These are phyloP conservation scores for Solanum lycopersicoides DNA, from an alignment of 257 asterid species.

Conservation along the genomic window DNA sequence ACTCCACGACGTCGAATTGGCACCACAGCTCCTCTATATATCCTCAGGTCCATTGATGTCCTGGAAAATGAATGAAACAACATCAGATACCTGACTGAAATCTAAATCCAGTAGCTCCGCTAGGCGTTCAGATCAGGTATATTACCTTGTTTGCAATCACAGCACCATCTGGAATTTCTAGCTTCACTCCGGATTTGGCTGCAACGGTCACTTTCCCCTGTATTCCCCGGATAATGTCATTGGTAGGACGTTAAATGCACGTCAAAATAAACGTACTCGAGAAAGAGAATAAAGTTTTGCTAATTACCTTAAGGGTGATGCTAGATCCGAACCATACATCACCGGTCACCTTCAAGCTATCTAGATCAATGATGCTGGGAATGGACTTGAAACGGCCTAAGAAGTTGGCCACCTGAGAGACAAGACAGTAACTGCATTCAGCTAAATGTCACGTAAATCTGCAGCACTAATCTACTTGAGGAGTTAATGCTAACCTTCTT, in stretches of 20 bases:
- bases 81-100: background rate
- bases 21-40: background rate
- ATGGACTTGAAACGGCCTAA: conserved; percentile 81
- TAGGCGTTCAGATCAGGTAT: background rate
- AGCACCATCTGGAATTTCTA: conserved; percentile 76
- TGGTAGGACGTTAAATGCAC: background rate
- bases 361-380: conserved; percentile 90
- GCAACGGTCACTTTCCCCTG: conserved; percentile 80
- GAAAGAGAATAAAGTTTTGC: background rate
- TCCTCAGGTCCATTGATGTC: background rate
- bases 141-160: conserved; percentile 75
- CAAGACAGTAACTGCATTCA: background rate
- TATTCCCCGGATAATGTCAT: background rate
- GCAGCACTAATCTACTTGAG: background rate
- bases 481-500: conserved; percentile 61
- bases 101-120: background rate
- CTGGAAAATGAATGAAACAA: background rate
- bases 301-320: conserved; percentile 59
- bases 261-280: background rate
- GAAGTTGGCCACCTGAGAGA: conserved; percentile 67
- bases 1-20: background rate
- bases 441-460: background rate
- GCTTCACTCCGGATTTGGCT: conserved; percentile 65
- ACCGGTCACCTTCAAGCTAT: conserved; percentile 81
- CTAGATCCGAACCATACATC: conserved; percentile 90